Evolutionary conservation across 1,284 basidiomycete genomes (phyloP), one percentile per base, ranked within the genome.

Genomic region (Pseudozyma flocculosa): DNA sequence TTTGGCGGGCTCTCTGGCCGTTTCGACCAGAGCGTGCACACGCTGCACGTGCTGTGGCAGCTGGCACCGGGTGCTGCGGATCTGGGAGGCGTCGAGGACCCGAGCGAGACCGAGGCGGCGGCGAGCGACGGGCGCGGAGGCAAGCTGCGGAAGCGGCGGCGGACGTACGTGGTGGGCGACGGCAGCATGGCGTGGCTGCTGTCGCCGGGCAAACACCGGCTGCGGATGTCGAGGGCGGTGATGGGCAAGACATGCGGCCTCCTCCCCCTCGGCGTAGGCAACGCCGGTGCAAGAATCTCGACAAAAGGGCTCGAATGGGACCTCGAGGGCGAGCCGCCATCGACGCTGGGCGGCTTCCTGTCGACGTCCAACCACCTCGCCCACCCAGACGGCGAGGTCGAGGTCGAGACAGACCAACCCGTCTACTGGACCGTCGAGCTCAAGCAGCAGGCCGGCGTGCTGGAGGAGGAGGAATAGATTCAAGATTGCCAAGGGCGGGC

Each of bases 21-120:
- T 14, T 81, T 98, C 3, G 95, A 98, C 74, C 94, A 98, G 75
- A 96, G 92, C 0, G 81, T 94, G 2, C 92, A 96, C 71, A 89
- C 90, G 0, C 82, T 97, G 26, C 89, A 91, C 4, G 84, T 88
- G 36, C 80, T 98, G 2, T 86, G 92, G 80, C 92, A 91, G 76
- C 81, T 93, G 0, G 66, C 63, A 1, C 65, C 68, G 15, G 85
- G 89, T 18, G 50, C 50, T 15, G 29, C 22, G 13, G 39, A 51
- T 17, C 44, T 59, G 3, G 56, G 65, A 10, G 53, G 61, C 2
- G 55, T 71, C 9, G 34, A 50, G 24, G 68, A 73, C 43, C 66
- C 68, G 0, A 47, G 45, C 9, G 48, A 43, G 8, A 10, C 38
- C 4, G 54, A 45, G 17, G 50, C 56, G 9, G 54, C 48, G 32